Evolutionary conservation across 257 asterid genomes (phyloP).

Genomic region (Voacanga thouarsii): DNA sequence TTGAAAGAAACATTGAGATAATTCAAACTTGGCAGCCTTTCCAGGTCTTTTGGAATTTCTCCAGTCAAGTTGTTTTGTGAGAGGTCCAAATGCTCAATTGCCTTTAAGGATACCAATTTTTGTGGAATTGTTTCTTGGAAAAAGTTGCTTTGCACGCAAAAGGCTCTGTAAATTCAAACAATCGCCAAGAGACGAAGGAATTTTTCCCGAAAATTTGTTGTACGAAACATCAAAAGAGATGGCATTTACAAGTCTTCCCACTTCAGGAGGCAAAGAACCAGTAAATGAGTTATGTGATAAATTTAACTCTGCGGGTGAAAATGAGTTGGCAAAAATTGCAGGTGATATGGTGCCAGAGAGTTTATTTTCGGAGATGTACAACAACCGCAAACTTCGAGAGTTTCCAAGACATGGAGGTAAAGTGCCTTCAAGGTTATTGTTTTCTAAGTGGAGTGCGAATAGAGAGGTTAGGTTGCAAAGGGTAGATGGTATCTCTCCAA

Average conservation of each 20-base stretch:
- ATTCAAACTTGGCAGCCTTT: slow-evolving; percentile 16
- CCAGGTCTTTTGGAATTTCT: slow-evolving; percentile 19
- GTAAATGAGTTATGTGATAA: slow-evolving; percentile 1
- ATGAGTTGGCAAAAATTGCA: slow-evolving; percentile 5
- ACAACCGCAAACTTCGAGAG: neutral
- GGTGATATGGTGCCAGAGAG: slow-evolving; percentile 15
- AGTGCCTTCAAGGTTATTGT: slow-evolving; percentile 19
- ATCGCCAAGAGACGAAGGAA: slow-evolving; percentile 13
- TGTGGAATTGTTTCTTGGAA: neutral
- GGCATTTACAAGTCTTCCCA: neutral
- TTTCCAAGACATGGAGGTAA: slow-evolving; percentile 18
- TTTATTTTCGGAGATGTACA: slow-evolving; percentile 3
- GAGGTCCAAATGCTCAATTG: neutral
- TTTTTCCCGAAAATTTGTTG: slow-evolving; percentile 13
- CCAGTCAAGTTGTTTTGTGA: slow-evolving; percentile 14
- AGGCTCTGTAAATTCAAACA: slow-evolving; percentile 12
- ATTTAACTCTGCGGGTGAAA: neutral
- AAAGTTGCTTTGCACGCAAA: slow-evolving; percentile 3
- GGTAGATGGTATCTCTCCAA: slow-evolving; percentile 18
- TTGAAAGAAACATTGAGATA: slow-evolving; percentile 26
- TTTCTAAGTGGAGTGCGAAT: slow-evolving; percentile 1
- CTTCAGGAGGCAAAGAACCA: too few species aligned
- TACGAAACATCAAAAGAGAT: slow-evolving; percentile 7
- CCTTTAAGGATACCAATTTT: neutral
- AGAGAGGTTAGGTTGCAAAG: slow-evolving; percentile 13